Conservation (phyloP, 2,329 filamentous ascomycete species). For the Aspergillus sp. region DNA sequence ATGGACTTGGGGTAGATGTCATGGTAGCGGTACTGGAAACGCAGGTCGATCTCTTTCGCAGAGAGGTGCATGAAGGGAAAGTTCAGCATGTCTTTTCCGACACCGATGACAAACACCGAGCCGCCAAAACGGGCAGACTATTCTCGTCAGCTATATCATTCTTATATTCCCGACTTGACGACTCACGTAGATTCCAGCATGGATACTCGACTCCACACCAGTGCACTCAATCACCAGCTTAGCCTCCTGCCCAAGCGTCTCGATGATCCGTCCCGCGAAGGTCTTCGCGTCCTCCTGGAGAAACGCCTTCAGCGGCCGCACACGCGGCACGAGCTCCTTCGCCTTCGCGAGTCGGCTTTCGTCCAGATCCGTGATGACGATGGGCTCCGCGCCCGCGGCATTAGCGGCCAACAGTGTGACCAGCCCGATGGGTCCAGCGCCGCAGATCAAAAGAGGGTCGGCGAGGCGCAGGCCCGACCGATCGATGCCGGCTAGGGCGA, state of each 20-base stretch:
- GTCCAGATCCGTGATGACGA: constrained; percentile 19
- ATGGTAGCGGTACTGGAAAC: constrained; percentile 19
- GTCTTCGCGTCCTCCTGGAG: constrained; percentile 7
- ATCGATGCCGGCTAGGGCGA: constrained; percentile 17
- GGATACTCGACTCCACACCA: constrained; percentile 17
- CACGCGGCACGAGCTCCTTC: constrained; percentile 17
- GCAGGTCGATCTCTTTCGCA: constrained; percentile 17
- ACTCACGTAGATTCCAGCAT: constrained; percentile 19
- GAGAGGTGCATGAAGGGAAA: constrained; percentile 22
- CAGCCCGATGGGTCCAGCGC: constrained; percentile 17
- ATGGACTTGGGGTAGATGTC: constrained; percentile 24
- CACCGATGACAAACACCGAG: constrained; percentile 17
- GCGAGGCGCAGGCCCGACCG: constrained; percentile 14
- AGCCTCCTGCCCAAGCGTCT: constrained; percentile 16
- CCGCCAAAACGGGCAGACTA: constrained; percentile 19
- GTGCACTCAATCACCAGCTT: constrained; percentile 20
- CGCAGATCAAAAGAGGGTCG: constrained; percentile 17
- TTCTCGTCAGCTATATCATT: neutral
- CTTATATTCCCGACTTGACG: too few species aligned
- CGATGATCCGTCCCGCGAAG: constrained; percentile 10
- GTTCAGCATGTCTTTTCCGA: constrained; percentile 19
- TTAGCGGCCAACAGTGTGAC: constrained; percentile 17
- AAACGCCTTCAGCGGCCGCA: constrained; percentile 7
- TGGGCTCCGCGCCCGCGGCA: constrained; percentile 16
- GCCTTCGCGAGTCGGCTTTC: constrained; percentile 15